A percentile compares a stretch with the other conserved stretches of the same genome.
phyloP scores from a whole-genome alignment of 2,329 filamentous ascomycete genomes.

The Botrytis sinoallii region DNA sequence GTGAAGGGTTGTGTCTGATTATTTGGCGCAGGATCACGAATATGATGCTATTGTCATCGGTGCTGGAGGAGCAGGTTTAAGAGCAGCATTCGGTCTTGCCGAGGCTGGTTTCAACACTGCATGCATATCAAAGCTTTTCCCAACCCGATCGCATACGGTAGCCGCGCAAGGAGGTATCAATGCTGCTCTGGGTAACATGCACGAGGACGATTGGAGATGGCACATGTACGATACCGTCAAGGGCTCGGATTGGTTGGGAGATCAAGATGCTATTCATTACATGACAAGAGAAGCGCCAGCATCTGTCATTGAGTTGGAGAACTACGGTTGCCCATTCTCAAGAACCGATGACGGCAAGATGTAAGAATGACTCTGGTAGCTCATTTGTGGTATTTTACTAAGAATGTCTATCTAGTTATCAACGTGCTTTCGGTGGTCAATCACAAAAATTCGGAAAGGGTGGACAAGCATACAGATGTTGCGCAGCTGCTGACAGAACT shows the following conservation, averaged over 20 bases:
- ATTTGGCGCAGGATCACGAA: slow-evolving; percentile 73
- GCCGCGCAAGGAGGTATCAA: slow-evolving; percentile 66
- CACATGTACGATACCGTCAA: slow-evolving; percentile 99
- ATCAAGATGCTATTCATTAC: slow-evolving; percentile 97
- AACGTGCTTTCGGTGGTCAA: slow-evolving; percentile 48
- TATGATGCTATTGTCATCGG: slow-evolving; percentile 82
- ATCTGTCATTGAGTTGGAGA: slow-evolving; percentile 91
- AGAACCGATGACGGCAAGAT: slow-evolving; percentile 96
- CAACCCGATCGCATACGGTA: slow-evolving; percentile 62
- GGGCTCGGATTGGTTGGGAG: slow-evolving; percentile 94
- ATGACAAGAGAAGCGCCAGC: slow-evolving; percentile 94
- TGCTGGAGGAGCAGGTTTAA: slow-evolving; percentile 61
- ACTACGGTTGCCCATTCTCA: slow-evolving; percentile 96
- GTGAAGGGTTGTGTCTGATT: slow-evolving; percentile 23
- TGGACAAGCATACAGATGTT: slow-evolving; percentile 44
- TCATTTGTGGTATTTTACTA: slow-evolving; percentile 20
- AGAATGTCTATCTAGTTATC: slow-evolving; percentile 46
- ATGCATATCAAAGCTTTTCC: slow-evolving; percentile 65
- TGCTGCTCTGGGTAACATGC: slow-evolving; percentile 65
- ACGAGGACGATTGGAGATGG: slow-evolving; percentile 98
- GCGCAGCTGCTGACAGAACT: slow-evolving; percentile 41
- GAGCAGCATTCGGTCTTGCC: slow-evolving; percentile 61
- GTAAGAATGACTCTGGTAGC: slow-evolving; percentile 45
- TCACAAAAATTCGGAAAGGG: slow-evolving; percentile 47
- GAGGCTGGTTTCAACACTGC: slow-evolving; percentile 64